Evolutionary conservation across 2,329 filamentous ascomycete species (phyloP).

Genomic region (Penicillium sp.): DNA sequence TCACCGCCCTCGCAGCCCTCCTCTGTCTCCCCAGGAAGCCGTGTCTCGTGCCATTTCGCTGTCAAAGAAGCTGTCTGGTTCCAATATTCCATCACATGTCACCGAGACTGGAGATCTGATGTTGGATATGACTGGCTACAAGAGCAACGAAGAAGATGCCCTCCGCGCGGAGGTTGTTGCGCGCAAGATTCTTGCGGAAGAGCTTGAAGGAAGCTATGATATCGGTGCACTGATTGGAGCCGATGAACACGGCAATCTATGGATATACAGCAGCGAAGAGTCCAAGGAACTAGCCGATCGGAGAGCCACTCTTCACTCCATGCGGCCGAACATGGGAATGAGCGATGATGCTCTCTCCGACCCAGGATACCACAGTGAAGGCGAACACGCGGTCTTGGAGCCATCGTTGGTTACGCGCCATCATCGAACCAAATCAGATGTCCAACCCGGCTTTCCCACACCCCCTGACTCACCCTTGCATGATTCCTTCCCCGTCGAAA

Average conservation of each 20-base stretch:
- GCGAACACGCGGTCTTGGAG: conserved; percentile 66
- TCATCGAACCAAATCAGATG: conserved; percentile 62
- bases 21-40: conserved; percentile 72
- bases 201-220: conserved; percentile 92
- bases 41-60: conserved; percentile 79
- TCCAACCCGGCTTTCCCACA: conserved; percentile 66
- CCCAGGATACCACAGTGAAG: conserved; percentile 92
- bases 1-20: conserved; percentile 70
- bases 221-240: conserved; percentile 93
- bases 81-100: conserved; percentile 90
- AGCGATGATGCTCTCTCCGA: conserved; percentile 84
- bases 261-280: conserved; percentile 98
- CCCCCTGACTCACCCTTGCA: conserved; percentile 56
- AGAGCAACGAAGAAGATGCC: conserved; percentile 88
- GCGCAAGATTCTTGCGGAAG: conserved; percentile 86
- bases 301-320: conserved; percentile 53
- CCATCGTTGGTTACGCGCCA: conserved; percentile 55
- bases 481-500: conserved; percentile 59
- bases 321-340: conserved; percentile 53
- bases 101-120: conserved; percentile 92
- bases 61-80: conserved; percentile 81
- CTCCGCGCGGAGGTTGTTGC: conserved; percentile 90
- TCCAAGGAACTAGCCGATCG: conserved; percentile 86
- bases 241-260: conserved; percentile 94
- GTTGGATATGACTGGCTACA: conserved; percentile 97